Percentiles rank a stretch among this genome's conserved stretches.
Evolutionary conservation across 192 early-diverging fungal species (phyloP).

Genomic region (Entomortierella parvispora): DNA sequence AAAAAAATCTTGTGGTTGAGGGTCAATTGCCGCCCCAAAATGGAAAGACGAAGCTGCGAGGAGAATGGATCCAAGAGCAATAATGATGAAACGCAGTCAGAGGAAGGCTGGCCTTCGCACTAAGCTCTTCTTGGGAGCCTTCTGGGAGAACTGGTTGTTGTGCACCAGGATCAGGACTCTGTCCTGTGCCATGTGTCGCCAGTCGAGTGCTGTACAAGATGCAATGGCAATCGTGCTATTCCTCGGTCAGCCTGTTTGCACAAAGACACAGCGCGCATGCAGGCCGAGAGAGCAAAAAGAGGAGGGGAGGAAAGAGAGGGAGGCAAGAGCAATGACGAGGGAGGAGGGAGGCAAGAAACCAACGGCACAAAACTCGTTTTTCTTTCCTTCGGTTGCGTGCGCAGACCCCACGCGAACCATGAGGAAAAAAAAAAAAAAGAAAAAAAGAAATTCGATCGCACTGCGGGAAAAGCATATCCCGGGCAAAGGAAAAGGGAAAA

Average conservation of each 20-base stretch:
- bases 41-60: conserved; percentile 5
- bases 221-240: no score
- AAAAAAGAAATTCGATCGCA: neutral
- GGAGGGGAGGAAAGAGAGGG: neutral
- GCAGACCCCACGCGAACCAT: neutral
- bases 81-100: conserved; percentile 17
- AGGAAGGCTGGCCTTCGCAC: neutral
- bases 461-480: no score
- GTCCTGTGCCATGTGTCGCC: no score
- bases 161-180: no score
- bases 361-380: neutral
- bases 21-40: conserved; percentile 15
- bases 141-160: no score
- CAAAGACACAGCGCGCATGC: no score
- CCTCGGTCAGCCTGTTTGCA: no score
- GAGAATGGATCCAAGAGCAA: conserved; percentile 6
- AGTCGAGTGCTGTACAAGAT: no score
- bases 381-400: neutral
- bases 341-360: no score
- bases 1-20: neutral
- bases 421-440: neutral
- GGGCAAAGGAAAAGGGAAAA: neutral
- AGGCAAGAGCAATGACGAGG: conserved; percentile 16
- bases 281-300: conserved; percentile 12
- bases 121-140: no score